Base-by-base conservation (phyloP, 208 protist genomes). In the Lotmaria passim region DNA sequence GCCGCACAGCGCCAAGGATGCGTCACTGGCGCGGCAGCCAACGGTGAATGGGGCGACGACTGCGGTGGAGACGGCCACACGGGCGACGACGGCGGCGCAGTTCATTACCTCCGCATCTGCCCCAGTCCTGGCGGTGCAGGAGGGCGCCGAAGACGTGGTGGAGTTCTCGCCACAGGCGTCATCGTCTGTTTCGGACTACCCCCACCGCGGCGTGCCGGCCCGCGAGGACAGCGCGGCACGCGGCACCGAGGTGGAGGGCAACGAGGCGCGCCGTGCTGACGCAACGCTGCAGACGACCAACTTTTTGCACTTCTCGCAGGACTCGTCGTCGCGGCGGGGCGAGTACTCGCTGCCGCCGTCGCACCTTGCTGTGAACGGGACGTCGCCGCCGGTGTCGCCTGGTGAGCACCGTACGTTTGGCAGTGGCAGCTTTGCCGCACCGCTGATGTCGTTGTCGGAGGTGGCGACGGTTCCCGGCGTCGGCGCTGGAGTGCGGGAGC, bases 241-340 rank as follows among this genome's bases (percentile, higher is more conserved):
- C n/a, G 44, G n/a, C 8, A 33, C 31, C 0, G 71, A 50, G 14
- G 14, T 61, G 39, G 47, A 36, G 39, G 48, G 53, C 14, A 48
- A 23, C 39, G 57, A 30, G 7, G 21, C 55, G 0, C 44, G 47
- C 14, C 33, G 60, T 24, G 15, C 5, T 6, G 33, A 33, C 15
- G 36, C 21, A 14, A 0, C 38, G 1, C 36, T 34, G 50, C 55
- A 50, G 24, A n/a, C 51, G 17, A 77, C 71, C 1, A 70, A 59
- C 48, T 70, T 60, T 33, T 47, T 77, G 4, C 57, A 77, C 57
- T 52, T 77, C 30, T 77, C 71, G n/a, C 62, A 77, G 28, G 71
- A 77, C 52, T 77, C 71, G 14, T 46, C 63, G 8, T 55, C 39
- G 38, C 71, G 56, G 10, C 55, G 41, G 10, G 48, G 39, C 28